phyloP scores from a whole-genome alignment of 495 filamentous ascomycete genomes.

The Daldinia loculata region DNA sequence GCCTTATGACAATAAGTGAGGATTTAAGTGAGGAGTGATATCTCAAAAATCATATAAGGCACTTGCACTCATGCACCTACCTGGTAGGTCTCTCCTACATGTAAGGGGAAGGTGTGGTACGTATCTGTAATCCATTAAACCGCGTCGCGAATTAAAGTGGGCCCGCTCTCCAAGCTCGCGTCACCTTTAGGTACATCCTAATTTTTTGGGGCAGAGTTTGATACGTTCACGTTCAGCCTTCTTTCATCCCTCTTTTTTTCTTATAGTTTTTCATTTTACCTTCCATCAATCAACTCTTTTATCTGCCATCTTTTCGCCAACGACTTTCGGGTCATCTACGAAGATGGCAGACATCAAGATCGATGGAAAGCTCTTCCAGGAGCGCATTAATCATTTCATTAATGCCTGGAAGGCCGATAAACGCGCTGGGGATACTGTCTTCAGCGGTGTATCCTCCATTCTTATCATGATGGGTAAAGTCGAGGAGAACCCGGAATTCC shows the following conservation, averaged over 20 bases:
- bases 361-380: constrained; percentile 89
- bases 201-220: constrained; percentile 25
- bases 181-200: constrained; percentile 34
- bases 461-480: constrained; percentile 93
- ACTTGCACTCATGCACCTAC: no score
- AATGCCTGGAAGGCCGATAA: constrained; percentile 96
- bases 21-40: no score
- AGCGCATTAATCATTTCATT: constrained; percentile 84
- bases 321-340: constrained; percentile 42
- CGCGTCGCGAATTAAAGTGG: constrained; percentile 43
- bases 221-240: constrained; percentile 21
- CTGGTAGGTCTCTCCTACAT: no score
- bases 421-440: constrained; percentile 80
- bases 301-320: constrained; percentile 34
- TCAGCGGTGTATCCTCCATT: constrained; percentile 84
- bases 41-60: no score
- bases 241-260: constrained; percentile 38
- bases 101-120: no score
- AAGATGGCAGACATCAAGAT: constrained; percentile 79
- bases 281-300: constrained; percentile 19
- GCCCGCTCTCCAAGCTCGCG: constrained; percentile 23
- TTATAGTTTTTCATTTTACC: constrained; percentile 27
- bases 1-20: neutral
- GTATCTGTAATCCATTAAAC: constrained; percentile 27
- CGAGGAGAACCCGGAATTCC: constrained; percentile 80